A percentile compares a stretch with the other conserved stretches of the same genome.
Evolutionary conservation across 2,329 filamentous ascomycete species (phyloP).

Genomic region (Fusarium napiforme): DNA sequence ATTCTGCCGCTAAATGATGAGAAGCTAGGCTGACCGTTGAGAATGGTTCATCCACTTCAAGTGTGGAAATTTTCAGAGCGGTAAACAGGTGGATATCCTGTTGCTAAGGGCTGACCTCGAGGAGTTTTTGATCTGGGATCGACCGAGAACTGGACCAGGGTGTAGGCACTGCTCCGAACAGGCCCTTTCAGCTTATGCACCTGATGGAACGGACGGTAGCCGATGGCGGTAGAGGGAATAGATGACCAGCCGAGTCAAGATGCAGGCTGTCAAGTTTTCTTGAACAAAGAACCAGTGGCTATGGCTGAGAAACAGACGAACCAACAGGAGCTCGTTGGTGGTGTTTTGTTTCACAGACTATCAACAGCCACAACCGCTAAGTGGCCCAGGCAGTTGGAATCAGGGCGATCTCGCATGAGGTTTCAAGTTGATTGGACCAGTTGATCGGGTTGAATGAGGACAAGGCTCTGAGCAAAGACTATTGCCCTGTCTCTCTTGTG

Average conservation of each 20-base stretch:
- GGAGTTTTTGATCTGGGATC: constrained; percentile 7
- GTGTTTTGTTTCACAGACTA: constrained; percentile 8
- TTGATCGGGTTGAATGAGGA: constrained; percentile 6
- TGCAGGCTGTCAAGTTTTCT: neutral
- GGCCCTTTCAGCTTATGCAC: neutral
- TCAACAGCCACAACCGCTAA: constrained; percentile 11
- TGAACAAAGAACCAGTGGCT: constrained; percentile 8
- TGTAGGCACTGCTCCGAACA: constrained; percentile 1
- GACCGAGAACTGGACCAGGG: constrained; percentile 5
- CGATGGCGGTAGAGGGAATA: neutral
- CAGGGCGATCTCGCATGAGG: constrained; percentile 18
- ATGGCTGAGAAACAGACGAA: constrained; percentile 16
- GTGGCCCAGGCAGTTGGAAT: constrained; percentile 3
- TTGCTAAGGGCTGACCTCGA: constrained; percentile 31
- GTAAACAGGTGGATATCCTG: constrained; percentile 19
- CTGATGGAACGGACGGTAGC: neutral
- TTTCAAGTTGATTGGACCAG: neutral
- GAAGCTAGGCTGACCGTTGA: neutral
- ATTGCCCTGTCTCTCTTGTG: neutral
- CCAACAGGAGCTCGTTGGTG: constrained; percentile 21
- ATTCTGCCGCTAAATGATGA: constrained; percentile 2
- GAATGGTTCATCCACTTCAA: constrained; percentile 1
- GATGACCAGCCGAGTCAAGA: neutral
- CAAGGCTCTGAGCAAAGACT: neutral
- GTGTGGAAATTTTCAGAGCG: neutral